Evolutionary conservation across 257 asterid species (phyloP).

Genomic region (Haberlea rhodopensis): DNA sequence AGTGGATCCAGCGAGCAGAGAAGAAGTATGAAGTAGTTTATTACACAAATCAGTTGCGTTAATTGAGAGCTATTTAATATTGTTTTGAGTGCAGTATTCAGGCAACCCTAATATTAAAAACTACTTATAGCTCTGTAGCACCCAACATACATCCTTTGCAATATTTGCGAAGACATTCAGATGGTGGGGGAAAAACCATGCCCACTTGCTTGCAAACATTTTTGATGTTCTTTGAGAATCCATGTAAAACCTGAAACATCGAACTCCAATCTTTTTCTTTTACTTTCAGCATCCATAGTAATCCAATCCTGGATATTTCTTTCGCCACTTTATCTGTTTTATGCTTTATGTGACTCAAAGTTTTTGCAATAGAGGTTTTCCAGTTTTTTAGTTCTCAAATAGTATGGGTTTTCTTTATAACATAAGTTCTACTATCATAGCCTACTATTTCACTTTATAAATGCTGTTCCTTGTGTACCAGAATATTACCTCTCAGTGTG

Average conservation of each 20-base stretch:
- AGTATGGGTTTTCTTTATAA: background rate
- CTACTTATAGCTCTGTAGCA: conserved; percentile 8
- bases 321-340: background rate
- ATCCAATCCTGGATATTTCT: conserved; percentile 2
- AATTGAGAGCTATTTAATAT: background rate
- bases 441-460: background rate
- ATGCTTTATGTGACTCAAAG: conserved; percentile 6
- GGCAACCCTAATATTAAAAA: background rate
- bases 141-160: background rate
- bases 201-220: background rate
- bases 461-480: background rate
- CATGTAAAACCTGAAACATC: conserved; percentile 11
- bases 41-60: background rate
- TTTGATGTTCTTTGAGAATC: conserved; percentile 9
- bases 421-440: background rate
- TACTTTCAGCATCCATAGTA: background rate
- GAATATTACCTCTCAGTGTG: background rate
- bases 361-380: background rate
- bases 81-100: background rate
- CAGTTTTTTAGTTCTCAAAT: background rate
- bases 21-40: conserved; percentile 1
- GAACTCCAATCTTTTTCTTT: conserved; percentile 1
- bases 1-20: conserved; percentile 16
- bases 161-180: background rate
- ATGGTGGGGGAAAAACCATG: background rate